Evolutionary conservation across 225 moss, liverwort and hornwort species (phyloP).

Genomic region (Bryoerythrophyllum caledonicum): DNA sequence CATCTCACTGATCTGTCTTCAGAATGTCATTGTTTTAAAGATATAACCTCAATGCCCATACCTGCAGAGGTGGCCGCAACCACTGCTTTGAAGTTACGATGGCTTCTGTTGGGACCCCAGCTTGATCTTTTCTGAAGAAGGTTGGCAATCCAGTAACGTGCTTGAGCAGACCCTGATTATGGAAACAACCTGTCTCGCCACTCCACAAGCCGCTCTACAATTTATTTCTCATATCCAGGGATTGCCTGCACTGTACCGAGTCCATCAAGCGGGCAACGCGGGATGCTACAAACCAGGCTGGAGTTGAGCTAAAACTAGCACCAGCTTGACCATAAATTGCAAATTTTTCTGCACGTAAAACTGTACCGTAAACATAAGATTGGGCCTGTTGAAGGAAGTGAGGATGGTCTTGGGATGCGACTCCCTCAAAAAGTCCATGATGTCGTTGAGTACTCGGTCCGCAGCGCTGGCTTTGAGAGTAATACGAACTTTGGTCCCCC

Average conservation of each 20-base stretch:
- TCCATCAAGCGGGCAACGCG: not conserved
- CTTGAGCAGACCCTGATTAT: too few species aligned
- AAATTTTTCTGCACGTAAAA: not conserved
- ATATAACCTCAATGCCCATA: too few species aligned
- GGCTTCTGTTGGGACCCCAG: too few species aligned
- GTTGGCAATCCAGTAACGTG: too few species aligned
- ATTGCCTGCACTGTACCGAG: too few species aligned
- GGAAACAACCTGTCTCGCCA: too few species aligned
- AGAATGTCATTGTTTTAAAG: not conserved
- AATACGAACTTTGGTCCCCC: slow-evolving; percentile 38
- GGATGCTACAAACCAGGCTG: not conserved
- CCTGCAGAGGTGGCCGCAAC: too few species aligned
- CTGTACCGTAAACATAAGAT: slow-evolving; percentile 57
- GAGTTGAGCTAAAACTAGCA: not conserved
- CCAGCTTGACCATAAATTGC: not conserved
- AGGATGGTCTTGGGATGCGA: slow-evolving; percentile 54
- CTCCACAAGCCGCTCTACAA: too few species aligned
- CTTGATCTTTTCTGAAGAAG: too few species aligned
- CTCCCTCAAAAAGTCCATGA: slow-evolving; percentile 41
- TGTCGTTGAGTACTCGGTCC: slow-evolving; percentile 48
- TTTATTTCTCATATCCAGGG: too few species aligned
- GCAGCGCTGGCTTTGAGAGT: slow-evolving; percentile 70
- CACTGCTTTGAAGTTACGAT: too few species aligned
- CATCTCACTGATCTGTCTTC: not conserved
- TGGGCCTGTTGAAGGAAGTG: slow-evolving; percentile 61